phyloP scores from a whole-genome alignment of 805 yeast species.

The Metschnikowia chrysomelidarum region DNA sequence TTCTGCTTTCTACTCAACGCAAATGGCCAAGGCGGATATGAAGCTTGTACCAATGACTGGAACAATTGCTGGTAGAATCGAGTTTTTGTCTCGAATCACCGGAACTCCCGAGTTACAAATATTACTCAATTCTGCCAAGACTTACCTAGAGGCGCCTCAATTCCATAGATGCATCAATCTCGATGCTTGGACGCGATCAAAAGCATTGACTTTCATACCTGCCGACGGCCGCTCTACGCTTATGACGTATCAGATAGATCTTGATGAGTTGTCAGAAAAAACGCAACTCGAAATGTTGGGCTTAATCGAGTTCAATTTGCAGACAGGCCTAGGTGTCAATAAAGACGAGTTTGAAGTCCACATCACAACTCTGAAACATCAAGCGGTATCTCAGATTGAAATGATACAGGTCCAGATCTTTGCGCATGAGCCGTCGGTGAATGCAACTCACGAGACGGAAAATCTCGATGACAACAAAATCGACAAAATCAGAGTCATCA shows the following conservation, averaged over 20 bases:
- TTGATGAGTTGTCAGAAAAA: constrained; percentile 29
- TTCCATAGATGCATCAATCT: constrained; percentile 70
- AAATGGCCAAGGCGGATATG: constrained; percentile 13
- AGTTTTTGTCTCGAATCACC: constrained; percentile 65
- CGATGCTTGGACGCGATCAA: constrained; percentile 50
- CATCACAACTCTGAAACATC: constrained; percentile 39
- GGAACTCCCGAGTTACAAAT: constrained; percentile 75
- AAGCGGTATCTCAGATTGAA: constrained; percentile 34
- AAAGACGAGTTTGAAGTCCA: constrained; percentile 64
- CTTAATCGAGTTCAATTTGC: constrained; percentile 52
- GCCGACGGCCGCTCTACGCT: constrained; percentile 78
- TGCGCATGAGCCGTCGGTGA: constrained; percentile 15
- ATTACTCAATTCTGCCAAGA: constrained; percentile 44
- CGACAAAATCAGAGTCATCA: constrained; percentile 49
- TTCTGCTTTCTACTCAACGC: constrained; percentile 25
- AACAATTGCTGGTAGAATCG: constrained; percentile 59
- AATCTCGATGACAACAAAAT: constrained; percentile 15
- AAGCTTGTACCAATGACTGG: constrained; percentile 47
- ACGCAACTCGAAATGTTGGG: constrained; percentile 39
- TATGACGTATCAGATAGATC: constrained; percentile 61
- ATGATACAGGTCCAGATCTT: constrained; percentile 28
- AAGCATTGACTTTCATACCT: constrained; percentile 67
- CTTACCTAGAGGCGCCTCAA: constrained; percentile 53
- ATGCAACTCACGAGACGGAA: constrained; percentile 10
- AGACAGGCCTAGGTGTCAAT: constrained; percentile 49